Evolutionary conservation across 2,329 filamentous ascomycete species (phyloP).

Genomic region (Pseudonectria buxi): DNA sequence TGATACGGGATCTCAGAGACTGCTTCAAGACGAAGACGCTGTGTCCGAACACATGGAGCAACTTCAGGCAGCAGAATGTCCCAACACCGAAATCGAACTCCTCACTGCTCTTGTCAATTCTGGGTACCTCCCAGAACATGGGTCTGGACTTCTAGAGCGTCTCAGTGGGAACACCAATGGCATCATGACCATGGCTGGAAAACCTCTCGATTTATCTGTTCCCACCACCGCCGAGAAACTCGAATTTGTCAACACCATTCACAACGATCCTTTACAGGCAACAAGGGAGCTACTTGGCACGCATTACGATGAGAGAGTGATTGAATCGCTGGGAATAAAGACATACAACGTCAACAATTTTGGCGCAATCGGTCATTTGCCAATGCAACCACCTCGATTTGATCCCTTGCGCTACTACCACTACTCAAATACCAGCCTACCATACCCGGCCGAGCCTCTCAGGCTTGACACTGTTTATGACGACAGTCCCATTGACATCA

Average conservation of each 20-base stretch:
- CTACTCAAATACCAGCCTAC: not conserved
- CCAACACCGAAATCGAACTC: conserved; percentile 24
- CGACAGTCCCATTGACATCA: conserved; percentile 1
- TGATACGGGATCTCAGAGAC: conserved; percentile 14
- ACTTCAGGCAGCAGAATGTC: conserved; percentile 6
- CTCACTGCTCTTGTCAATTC: conserved; percentile 15
- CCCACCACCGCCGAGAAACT: conserved; percentile 12
- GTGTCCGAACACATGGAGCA: conserved; percentile 1
- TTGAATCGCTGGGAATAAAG: not conserved
- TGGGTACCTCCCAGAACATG: conserved; percentile 21
- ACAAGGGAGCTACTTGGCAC: conserved; percentile 15
- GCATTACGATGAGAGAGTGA: conserved; percentile 1
- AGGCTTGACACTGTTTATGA: not conserved
- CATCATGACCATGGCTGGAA: conserved; percentile 19
- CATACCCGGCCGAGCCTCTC: not conserved
- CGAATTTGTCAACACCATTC: conserved; percentile 14
- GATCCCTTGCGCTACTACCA: conserved; percentile 1
- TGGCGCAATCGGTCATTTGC: not conserved
- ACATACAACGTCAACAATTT: not conserved
- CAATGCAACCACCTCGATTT: not conserved
- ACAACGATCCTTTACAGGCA: conserved; percentile 11
- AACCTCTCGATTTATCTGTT: conserved; percentile 2
- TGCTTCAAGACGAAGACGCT: conserved; percentile 9
- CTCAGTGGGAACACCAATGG: conserved; percentile 17
- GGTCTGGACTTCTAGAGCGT: conserved; percentile 13